phyloP scores from a whole-genome alignment of 2,329 filamentous ascomycete species.

The Amauroascus verrucosus region DNA sequence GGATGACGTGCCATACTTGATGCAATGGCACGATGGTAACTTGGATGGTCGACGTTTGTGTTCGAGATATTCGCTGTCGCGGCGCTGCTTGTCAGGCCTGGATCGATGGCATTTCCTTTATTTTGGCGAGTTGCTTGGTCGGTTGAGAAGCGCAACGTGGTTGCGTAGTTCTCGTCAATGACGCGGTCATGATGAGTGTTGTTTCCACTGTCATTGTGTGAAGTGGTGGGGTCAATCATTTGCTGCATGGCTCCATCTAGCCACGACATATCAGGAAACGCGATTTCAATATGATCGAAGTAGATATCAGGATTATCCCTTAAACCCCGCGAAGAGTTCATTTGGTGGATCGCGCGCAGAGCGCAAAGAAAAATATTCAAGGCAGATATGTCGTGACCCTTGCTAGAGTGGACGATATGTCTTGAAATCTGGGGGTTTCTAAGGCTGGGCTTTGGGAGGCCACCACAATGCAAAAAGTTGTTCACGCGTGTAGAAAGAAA shows the following conservation, averaged over 20 bases:
- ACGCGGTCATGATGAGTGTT: background rate
- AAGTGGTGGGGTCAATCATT: background rate
- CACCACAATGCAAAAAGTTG: no score
- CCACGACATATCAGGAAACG: slow-evolving; percentile 1
- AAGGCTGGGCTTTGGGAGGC: no score
- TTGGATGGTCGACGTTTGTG: background rate
- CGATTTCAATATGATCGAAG: background rate
- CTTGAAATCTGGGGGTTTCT: background rate
- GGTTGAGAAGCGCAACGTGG: background rate
- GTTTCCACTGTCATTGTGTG: background rate
- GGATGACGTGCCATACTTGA: background rate
- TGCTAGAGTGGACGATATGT: background rate
- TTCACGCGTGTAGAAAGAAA: background rate
- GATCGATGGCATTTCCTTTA: background rate
- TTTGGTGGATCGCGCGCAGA: background rate
- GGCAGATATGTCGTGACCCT: no score
- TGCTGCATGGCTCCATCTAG: background rate
- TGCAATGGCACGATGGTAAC: background rate
- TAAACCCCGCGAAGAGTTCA: background rate
- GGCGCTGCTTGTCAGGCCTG: background rate
- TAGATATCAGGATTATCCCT: background rate
- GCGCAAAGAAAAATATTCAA: background rate
- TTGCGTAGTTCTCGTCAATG: background rate
- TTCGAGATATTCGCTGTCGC: background rate
- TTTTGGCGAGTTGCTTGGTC: background rate